Evolutionary conservation across 495 filamentous ascomycete genomes (phyloP).

Genomic region (Aspergillus homomorphus): DNA sequence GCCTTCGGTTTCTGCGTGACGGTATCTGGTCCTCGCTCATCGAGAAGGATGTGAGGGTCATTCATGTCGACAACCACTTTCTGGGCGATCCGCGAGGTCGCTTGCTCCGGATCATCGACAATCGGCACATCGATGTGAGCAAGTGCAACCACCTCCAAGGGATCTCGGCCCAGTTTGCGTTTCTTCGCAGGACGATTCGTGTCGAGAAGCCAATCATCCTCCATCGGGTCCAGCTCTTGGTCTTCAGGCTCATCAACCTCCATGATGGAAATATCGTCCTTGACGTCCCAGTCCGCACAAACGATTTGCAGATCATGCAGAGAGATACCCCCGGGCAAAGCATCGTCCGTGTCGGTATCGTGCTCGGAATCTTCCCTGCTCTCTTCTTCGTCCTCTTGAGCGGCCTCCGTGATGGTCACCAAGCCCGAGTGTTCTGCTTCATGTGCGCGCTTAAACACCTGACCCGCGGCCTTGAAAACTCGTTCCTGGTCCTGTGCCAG

Average conservation of each 20-base stretch:
- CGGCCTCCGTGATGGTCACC: slow-evolving; percentile 52
- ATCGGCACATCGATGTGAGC: slow-evolving; percentile 49
- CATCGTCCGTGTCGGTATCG: slow-evolving; percentile 51
- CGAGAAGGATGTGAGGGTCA: slow-evolving; percentile 81
- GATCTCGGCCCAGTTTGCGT: slow-evolving; percentile 41
- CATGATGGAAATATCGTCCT: slow-evolving; percentile 40
- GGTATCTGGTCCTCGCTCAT: slow-evolving; percentile 55
- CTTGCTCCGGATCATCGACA: slow-evolving; percentile 58
- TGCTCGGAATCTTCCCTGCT: slow-evolving; percentile 58
- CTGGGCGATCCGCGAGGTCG: slow-evolving; percentile 67
- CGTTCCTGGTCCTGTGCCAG: slow-evolving; percentile 77
- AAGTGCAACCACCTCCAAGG: slow-evolving; percentile 41
- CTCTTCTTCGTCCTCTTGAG: slow-evolving; percentile 56
- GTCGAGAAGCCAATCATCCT: slow-evolving; percentile 50
- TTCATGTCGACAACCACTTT: slow-evolving; percentile 81
- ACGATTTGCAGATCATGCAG: slow-evolving; percentile 73
- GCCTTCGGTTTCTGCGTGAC: slow-evolving; percentile 41
- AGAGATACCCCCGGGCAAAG: slow-evolving; percentile 58
- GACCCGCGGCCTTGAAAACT: slow-evolving; percentile 65
- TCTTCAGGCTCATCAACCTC: slow-evolving; percentile 29
- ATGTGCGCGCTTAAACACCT: slow-evolving; percentile 50
- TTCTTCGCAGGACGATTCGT: slow-evolving; percentile 47
- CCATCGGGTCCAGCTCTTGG: slow-evolving; percentile 39
- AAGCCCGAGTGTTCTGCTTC: slow-evolving; percentile 58
- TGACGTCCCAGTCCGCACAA: slow-evolving; percentile 78